phyloP scores from a whole-genome alignment of 306 rosid genomes.

The Aeschynomene evenia region DNA sequence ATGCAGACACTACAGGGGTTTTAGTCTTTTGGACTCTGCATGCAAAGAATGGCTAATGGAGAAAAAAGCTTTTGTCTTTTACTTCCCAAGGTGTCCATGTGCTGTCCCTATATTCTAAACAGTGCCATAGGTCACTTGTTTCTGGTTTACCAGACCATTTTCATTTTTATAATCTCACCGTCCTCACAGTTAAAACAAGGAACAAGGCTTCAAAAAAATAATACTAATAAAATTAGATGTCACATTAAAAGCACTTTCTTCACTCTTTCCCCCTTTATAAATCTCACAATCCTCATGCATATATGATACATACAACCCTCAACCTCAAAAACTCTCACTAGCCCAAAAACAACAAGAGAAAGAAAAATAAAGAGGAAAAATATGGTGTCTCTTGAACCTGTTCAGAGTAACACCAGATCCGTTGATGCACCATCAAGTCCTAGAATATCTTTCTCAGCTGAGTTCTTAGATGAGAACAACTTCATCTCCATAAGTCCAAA shows the following conservation, averaged over 20 bases:
- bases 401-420: slow-evolving; percentile 45
- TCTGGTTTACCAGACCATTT: slow-evolving; percentile 69
- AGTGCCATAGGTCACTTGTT: slow-evolving; percentile 58
- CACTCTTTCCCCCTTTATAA: slow-evolving; percentile 50
- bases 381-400: slow-evolving; percentile 65
- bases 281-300: slow-evolving; percentile 51
- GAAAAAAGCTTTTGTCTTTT: slow-evolving; percentile 62
- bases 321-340: slow-evolving; percentile 28
- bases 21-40: slow-evolving; percentile 42
- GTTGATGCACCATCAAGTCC: slow-evolving; percentile 66
- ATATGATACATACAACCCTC: slow-evolving; percentile 26
- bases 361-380: slow-evolving; percentile 2
- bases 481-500: slow-evolving; percentile 86
- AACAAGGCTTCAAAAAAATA: too few relatives aligned
- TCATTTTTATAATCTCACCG: slow-evolving; percentile 66
- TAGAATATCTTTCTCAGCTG: slow-evolving; percentile 90
- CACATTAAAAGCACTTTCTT: slow-evolving; percentile 36
- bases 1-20: slow-evolving; percentile 1
- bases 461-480: slow-evolving; percentile 81
- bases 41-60: slow-evolving; percentile 33
- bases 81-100: slow-evolving; percentile 79
- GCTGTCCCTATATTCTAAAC: slow-evolving; percentile 78
- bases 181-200: slow-evolving; percentile 44
- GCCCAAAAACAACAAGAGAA: not conserved
- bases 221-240: slow-evolving; percentile 31